These are phyloP conservation scores for Bacterosira constricta DNA, from an alignment of 108 stramenopile genomes.

Conservation along the genomic window DNA sequence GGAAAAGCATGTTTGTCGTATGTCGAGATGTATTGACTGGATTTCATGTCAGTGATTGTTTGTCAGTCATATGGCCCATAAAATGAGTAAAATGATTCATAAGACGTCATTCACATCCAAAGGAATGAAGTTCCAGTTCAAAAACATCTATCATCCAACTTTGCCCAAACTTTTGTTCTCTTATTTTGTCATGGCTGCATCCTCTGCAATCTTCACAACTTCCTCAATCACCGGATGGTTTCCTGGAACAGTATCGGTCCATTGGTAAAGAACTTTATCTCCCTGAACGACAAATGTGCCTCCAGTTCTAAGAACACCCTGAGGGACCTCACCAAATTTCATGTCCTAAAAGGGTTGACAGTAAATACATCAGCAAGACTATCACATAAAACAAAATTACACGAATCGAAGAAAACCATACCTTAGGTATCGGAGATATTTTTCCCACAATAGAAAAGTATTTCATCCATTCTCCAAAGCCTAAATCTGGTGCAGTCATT, in stretches of 20 bases:
- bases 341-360: conserved; percentile 28
- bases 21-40: neutral
- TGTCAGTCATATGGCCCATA: conserved; percentile 13
- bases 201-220: conserved; percentile 55
- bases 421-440: conserved; percentile 60
- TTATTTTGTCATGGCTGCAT: conserved; percentile 35
- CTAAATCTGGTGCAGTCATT: conserved; percentile 67
- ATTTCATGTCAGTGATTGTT: neutral
- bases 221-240: conserved; percentile 78
- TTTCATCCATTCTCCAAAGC: conserved; percentile 48
- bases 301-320: conserved; percentile 83
- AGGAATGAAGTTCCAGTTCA: neutral
- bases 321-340: conserved; percentile 79
- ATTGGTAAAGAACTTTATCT: conserved; percentile 71
- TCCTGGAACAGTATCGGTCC: conserved; percentile 82
- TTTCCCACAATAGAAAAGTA: conserved; percentile 65
- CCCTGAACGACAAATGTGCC: conserved; percentile 85
- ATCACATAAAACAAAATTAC: neutral
- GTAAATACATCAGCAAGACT: neutral
- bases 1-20: neutral
- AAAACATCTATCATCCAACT: neutral
- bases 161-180: neutral
- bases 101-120: conserved; percentile 21
- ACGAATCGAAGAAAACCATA: neutral
- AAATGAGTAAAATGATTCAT: neutral